Base-by-base conservation (phyloP, 805 yeast genomes). In the Cyberlindnera mrakii region DNA sequence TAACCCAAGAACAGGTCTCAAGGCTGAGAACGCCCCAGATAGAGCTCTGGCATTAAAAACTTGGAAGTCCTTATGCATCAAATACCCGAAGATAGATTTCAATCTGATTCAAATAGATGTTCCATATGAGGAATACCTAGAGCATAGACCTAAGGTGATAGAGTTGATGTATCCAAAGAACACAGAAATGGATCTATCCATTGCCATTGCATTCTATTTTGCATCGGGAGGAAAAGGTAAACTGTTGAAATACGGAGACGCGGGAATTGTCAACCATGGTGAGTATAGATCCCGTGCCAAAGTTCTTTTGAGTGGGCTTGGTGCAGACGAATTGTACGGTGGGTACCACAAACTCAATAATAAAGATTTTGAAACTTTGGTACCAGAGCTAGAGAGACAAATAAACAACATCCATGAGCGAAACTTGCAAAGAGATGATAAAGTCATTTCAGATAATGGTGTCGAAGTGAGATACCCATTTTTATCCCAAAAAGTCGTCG, bases 261-360 rank as follows among this genome's bases (percentile, higher is more conserved):
- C 47, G 1, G 45, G 55, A 15, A 40, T 43, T 2, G 34, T n/a
- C 4, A 41, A 52, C 15, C 23, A 38, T 13, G 16, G 37, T 5
- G 35, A 14, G 4, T 83, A 80, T 52, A 49, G 57, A 2, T 75
- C 89, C 16, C 59, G 63, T 8, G 75, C 88, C 8, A 75, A 78
- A 50, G 96, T 93, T 0, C 61, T 93, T 8, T 67, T 93, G 30
- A 86, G 96, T 42, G 99, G 99, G 0, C 69, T 93, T 11, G 99
- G 99, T 1, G 99, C 99, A 0, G 99, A 93, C 65, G 99, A 93
- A 62, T 65, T 93, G 16, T 90, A 85, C 68, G 99, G 96, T 0
- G 99, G 99, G 0, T 93, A 93, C 60, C 85, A 95, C 18, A 72
- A 97, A 36, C 95, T 93, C 53, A 82, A 63, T 14, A 65, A 66